These are phyloP conservation scores for Phycomyces blakesleeanus DNA, from an alignment of 192 early-diverging fungal species.

Conservation along the genomic window DNA sequence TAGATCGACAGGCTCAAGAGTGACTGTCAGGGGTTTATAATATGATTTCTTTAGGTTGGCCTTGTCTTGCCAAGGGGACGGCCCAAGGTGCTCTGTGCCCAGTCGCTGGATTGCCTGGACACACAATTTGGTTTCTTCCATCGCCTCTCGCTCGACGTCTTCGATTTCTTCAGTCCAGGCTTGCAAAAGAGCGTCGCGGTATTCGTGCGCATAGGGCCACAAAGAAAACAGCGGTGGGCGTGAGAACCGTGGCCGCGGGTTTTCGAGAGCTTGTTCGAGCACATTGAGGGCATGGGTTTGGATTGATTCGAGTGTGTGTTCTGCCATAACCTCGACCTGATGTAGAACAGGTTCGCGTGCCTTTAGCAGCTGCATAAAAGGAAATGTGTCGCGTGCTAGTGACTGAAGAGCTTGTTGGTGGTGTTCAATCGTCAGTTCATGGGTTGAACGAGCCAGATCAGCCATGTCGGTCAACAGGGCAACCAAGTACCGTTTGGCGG, in stretches of 20 bases:
- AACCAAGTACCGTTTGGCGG: constrained; percentile 82
- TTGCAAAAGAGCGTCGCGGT: constrained; percentile 65
- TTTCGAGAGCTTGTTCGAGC: constrained; percentile 53
- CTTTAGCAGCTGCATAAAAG: constrained; percentile 67
- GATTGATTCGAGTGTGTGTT: not conserved
- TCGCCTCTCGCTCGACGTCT: constrained; percentile 57
- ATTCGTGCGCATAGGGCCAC: constrained; percentile 82
- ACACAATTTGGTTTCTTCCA: constrained; percentile 33
- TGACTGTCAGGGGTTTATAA: no score
- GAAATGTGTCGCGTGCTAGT: constrained; percentile 58
- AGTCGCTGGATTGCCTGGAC: constrained; percentile 39
- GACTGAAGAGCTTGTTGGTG: constrained; percentile 53
- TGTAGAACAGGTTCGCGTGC: constrained; percentile 66
- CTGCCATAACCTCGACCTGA: constrained; percentile 49
- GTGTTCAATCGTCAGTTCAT: constrained; percentile 51
- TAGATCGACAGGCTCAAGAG: no score
- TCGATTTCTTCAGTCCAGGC: constrained; percentile 57
- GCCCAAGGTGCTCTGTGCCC: constrained; percentile 33
- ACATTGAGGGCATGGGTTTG: constrained; percentile 29
- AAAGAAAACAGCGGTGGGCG: constrained; percentile 78
- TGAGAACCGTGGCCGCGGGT: constrained; percentile 67
- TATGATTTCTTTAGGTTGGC: not conserved
- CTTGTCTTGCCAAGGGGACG: not conserved
- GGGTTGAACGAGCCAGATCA: constrained; percentile 65
- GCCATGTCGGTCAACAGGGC: constrained; percentile 81